Evolutionary conservation across 2,329 filamentous ascomycete genomes (phyloP).

Genomic region (Rutstroemia sydowiana): DNA sequence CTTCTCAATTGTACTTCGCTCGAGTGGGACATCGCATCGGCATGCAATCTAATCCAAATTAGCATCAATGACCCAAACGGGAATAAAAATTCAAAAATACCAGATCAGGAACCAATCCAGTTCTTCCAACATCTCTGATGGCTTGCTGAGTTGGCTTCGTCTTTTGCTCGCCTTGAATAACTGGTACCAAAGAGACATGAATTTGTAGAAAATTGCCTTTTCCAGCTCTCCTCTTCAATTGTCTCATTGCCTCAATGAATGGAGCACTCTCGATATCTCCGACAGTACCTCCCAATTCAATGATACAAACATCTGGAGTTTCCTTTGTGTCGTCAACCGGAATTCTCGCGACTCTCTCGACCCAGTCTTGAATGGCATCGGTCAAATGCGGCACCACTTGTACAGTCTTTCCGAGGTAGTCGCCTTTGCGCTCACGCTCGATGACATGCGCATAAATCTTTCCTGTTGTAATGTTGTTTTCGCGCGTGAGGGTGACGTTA

Average conservation of each 20-base stretch:
- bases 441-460: constrained; percentile 93
- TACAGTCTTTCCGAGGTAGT: constrained; percentile 78
- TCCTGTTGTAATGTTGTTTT: constrained; percentile 96
- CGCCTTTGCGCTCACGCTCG: constrained; percentile 52
- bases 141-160: constrained; percentile 95
- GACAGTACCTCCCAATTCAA: constrained; percentile 61
- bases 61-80: neutral
- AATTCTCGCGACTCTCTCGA: constrained; percentile 75
- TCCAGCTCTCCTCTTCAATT: constrained; percentile 65
- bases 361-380: constrained; percentile 87
- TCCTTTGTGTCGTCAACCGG: constrained; percentile 79
- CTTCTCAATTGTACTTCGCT: constrained; percentile 70
- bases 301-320: constrained; percentile 87
- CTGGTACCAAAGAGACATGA: constrained; percentile 80
- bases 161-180: constrained; percentile 68
- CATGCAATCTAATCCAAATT: constrained; percentile 67
- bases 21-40: constrained; percentile 73
- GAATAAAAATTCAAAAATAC: constrained; percentile 34
- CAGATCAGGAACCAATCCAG: constrained; percentile 54
- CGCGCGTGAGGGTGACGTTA: constrained; percentile 68
- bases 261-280: constrained; percentile 83
- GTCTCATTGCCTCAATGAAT: constrained; percentile 79
- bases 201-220: constrained; percentile 81
- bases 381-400: constrained; percentile 92
- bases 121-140: constrained; percentile 52